Conservation (phyloP, 768 basidiomycete species). For the Pseudohyphozyma bogoriensis region DNA sequence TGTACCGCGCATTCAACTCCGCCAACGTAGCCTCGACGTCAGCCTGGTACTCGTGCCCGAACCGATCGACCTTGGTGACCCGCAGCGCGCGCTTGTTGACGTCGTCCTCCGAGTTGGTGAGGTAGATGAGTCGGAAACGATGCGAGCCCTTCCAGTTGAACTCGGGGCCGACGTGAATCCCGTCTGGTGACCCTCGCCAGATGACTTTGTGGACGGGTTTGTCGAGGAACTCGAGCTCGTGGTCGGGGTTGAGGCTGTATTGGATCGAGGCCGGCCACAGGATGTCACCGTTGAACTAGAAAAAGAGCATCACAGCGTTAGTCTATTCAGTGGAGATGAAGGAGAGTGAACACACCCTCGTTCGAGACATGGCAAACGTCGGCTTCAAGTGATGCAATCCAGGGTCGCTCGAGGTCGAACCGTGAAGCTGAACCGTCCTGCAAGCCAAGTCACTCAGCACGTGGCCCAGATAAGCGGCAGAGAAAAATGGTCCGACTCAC, state of each 20-base stretch:
- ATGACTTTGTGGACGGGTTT: slow-evolving; percentile 2
- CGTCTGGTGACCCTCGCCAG: slow-evolving; percentile 7
- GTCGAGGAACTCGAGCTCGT: not conserved
- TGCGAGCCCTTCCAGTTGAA: slow-evolving; percentile 2
- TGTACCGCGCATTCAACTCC: not conserved
- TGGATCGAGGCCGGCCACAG: not conserved
- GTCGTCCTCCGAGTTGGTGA: slow-evolving; percentile 1
- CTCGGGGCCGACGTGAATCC: not conserved
- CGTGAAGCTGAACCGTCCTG: too few species aligned
- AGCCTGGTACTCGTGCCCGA: not conserved
- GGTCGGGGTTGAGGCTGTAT: slow-evolving; percentile 2
- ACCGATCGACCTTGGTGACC: not conserved
- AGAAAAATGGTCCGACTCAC: slow-evolving; percentile 1
- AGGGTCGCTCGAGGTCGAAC: too few species aligned
- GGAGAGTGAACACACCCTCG: too few species aligned
- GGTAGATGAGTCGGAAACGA: slow-evolving; percentile 4
- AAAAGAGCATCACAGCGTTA: too few species aligned
- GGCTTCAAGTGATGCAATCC: too few species aligned
- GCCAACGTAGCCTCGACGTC: not conserved
- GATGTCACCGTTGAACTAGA: not conserved
- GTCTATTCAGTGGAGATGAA: too few species aligned
- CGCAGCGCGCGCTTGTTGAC: not conserved
- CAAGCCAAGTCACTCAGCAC: not conserved
- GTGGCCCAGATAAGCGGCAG: not conserved
- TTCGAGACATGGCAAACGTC: not conserved